These are phyloP conservation scores for Fusarium paranaense DNA, from an alignment of 2,329 filamentous ascomycete genomes.

Conservation along the genomic window DNA sequence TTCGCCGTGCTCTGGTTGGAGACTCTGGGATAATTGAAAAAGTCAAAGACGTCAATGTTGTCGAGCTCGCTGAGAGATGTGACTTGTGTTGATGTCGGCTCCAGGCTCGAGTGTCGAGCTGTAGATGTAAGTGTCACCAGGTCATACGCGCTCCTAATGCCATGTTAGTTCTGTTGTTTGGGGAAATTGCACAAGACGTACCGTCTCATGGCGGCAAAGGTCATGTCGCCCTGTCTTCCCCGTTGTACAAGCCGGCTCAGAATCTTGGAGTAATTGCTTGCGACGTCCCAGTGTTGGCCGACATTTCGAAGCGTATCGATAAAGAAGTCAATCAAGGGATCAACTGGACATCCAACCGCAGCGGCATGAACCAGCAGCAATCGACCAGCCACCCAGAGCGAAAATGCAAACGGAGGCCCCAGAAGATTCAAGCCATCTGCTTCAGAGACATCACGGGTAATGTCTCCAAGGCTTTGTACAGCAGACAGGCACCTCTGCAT, in stretches of 20 bases:
- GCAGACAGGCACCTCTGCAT: constrained; percentile 59
- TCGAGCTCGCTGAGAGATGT: constrained; percentile 56
- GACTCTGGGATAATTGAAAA: constrained; percentile 57
- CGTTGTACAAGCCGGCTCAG: constrained; percentile 53
- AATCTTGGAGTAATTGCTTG: constrained; percentile 56
- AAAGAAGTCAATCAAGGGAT: constrained; percentile 57
- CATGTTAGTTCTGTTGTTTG: background rate
- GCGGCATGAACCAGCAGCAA: constrained; percentile 56
- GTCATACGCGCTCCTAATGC: constrained; percentile 53
- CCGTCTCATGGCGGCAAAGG: constrained; percentile 56
- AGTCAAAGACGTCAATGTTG: constrained; percentile 59
- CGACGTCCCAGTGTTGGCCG: constrained; percentile 58
- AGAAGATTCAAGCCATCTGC: constrained; percentile 57
- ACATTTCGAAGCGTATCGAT: constrained; percentile 56
- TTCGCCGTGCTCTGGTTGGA: constrained; percentile 30
- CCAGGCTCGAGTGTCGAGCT: constrained; percentile 51
- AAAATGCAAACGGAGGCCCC: constrained; percentile 58
- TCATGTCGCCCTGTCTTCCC: constrained; percentile 50
- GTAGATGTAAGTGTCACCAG: constrained; percentile 52
- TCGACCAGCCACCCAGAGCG: constrained; percentile 57
- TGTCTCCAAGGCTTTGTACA: constrained; percentile 57
- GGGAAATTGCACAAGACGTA: constrained; percentile 27
- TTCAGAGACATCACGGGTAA: constrained; percentile 57
- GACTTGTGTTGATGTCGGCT: constrained; percentile 53
- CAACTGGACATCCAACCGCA: constrained; percentile 50